Evolutionary conservation across 139 green algal genomes (phyloP), one percentile per base, ranked within the genome.

Genomic region (Coelastrella sp.): DNA sequence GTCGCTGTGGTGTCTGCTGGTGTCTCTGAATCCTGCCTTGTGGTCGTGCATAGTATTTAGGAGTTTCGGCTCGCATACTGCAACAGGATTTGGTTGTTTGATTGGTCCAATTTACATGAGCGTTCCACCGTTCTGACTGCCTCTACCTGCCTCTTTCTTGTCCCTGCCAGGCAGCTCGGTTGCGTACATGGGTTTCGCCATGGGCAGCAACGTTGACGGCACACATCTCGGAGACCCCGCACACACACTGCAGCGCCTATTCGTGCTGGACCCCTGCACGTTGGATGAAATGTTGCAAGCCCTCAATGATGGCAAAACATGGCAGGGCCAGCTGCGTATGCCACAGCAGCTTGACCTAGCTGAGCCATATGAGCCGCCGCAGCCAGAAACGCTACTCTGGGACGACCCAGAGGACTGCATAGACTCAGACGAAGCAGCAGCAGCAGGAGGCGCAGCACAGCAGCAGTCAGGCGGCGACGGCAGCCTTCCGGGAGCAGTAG

Each of bases 181-280:
- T 5, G 86, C 91, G 11, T 91, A 82, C 85, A 93, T 93, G 91
- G 91, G 91, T 20, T 93, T 91, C 80, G 78, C 88, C 54, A 81
- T 87, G 74, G 91, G 19, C 57, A 47, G 19, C 80, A 60, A 14
- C 64, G 56, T n/a, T 58, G 3, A 71, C 58, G 14, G n/a, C 17
- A 23, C 7, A 19, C 23, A 71, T 54, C 22, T 83, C 47, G 7
- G 58, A 3, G 85, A 90, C 60, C 7, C 81, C 7, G 20, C 6
- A 13, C 88, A 92, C 79, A 73, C 57, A 54, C 79, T 92, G 73
- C 85, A 83, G 78, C 90, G 78, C 77, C 90, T 92, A 23, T 92
- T 92, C 80, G 19, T 22, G 58, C 71, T 61, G 66, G 90, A 88
- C 10, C 90, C 85, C 5, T 58, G 0, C 8, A 84, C 88, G 64